A percentile compares a stretch with the other conserved stretches of the same genome.
phyloP scores from a whole-genome alignment of 2,329 filamentous ascomycete species.

The Ascochyta clinopodiicola region DNA sequence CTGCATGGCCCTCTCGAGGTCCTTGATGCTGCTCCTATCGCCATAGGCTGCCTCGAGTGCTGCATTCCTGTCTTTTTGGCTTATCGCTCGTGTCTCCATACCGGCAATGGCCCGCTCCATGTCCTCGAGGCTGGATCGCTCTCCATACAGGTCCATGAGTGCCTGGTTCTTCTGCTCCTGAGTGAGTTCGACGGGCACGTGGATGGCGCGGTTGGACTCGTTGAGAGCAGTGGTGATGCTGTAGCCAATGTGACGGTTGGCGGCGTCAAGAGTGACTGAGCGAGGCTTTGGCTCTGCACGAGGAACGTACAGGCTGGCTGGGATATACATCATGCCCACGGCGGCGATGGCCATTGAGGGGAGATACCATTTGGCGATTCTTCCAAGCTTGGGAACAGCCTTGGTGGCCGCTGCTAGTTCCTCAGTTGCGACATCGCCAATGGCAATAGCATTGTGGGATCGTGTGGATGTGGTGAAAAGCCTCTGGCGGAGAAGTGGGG shows the following conservation, averaged over 20 bases:
- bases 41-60: slow-evolving; percentile 57
- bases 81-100: slow-evolving; percentile 35
- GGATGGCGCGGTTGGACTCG: slow-evolving; percentile 39
- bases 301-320: slow-evolving; percentile 26
- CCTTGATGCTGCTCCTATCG: slow-evolving; percentile 51
- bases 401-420: slow-evolving; percentile 32
- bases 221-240: slow-evolving; percentile 40
- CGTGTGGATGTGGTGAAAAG: slow-evolving; percentile 41
- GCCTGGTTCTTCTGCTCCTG: slow-evolving; percentile 42
- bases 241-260: slow-evolving; percentile 44
- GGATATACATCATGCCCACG: slow-evolving; percentile 40
- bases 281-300: slow-evolving; percentile 26
- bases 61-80: slow-evolving; percentile 45
- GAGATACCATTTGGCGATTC: slow-evolving; percentile 43
- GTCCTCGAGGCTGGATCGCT: slow-evolving; percentile 41
- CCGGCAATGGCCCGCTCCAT: slow-evolving; percentile 42
- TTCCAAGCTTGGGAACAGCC: slow-evolving; percentile 41
- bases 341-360: slow-evolving; percentile 45
- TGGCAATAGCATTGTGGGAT: slow-evolving; percentile 31
- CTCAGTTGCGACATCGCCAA: slow-evolving; percentile 32
- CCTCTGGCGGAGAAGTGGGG: slow-evolving; percentile 32
- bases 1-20: slow-evolving; percentile 54
- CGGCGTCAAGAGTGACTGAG: slow-evolving; percentile 37
- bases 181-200: slow-evolving; percentile 29
- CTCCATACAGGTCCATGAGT: slow-evolving; percentile 41